Evolutionary conservation across 345 rosid species (phyloP), one percentile per base, ranked within the genome.

Genomic region (Cardamine resedifolia): DNA sequence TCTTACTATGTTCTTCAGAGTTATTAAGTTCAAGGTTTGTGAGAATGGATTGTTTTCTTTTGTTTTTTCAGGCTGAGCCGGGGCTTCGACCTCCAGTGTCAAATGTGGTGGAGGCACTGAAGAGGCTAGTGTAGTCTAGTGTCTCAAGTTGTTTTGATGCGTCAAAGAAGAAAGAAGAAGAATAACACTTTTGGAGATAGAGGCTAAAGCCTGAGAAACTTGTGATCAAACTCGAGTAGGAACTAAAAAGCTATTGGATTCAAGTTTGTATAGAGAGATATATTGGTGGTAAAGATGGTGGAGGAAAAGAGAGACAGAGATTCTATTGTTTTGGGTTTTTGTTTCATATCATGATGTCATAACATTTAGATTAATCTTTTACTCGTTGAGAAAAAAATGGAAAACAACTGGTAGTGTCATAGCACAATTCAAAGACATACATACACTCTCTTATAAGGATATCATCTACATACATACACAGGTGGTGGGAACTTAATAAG

Each of bases 21-120:
- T 5, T 20, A 39, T 59, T 26, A 57, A 41, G 65, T 41, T 28
- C 10, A 77, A 68, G 56, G 24, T 63, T 57, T 68, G 16, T 47
- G 20, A 7, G 14, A 70, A 10, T 70, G 75, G 61, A 59, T 44
- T 43, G 26, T 24, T 70, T 45, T 20, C 21, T 0, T 24, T 12
- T 26, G 2, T 33, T 53, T 18, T 18, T n/a, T 12, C 69, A 91
- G 99, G 24, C 81, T 59, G 96, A 95, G 81, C 94, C 96, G 0
- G 88, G 83, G 39, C 85, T 85, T 66, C 86, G 96, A 75, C 96
- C 99, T 14, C 86, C 92, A 2, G 87, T 91, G 85, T 85, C 94
- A 21, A 89, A 91, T 81, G 90, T 91, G 81, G 99, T 91, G 78
- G 86, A 87, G 75, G 80, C 89, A 71, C 67, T 94, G 84, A 85